A percentile compares a stretch with the other conserved stretches of the same genome.
These are phyloP conservation scores for Iodosphaeria phyllophila DNA, from an alignment of 2,329 filamentous ascomycete genomes.

Conservation along the genomic window DNA sequence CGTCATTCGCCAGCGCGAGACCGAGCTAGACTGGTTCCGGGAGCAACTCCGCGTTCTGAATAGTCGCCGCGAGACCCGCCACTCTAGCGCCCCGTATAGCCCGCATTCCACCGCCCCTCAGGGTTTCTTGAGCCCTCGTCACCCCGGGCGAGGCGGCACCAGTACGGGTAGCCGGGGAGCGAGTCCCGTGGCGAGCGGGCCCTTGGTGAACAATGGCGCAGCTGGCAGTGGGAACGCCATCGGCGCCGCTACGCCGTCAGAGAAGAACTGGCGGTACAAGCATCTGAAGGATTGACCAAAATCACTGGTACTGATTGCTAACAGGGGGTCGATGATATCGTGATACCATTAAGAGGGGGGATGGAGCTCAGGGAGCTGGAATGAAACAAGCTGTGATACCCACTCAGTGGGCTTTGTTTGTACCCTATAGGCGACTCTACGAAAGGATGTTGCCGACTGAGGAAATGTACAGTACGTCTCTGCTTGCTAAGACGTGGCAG, in stretches of 20 bases:
- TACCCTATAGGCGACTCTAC: no score
- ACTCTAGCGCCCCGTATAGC: conserved; percentile 36
- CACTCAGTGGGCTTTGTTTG: no score
- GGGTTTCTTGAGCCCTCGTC: conserved; percentile 32
- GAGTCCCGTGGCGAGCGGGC: conserved; percentile 23
- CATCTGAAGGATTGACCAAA: conserved; percentile 5
- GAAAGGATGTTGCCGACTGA: no score
- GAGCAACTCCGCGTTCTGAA: conserved; percentile 29
- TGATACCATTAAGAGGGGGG: no score
- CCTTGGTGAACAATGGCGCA: conserved; percentile 9
- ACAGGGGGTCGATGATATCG: no score
- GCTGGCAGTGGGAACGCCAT: conserved; percentile 9
- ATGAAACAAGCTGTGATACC: no score
- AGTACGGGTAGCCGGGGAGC: conserved; percentile 27
- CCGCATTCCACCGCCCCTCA: conserved; percentile 23
- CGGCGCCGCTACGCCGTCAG: conserved; percentile 18
- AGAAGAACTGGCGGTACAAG: conserved; percentile 11
- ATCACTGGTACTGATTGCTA: no score
- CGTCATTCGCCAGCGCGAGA: conserved; percentile 29
- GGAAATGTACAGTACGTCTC: no score
- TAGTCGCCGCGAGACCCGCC: conserved; percentile 34
- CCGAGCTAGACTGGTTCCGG: conserved; percentile 25
- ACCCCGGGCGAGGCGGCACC: conserved; percentile 6
- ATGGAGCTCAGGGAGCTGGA: no score
- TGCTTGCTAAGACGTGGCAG: no score